Conservation (phyloP, 257 asterid genomes). For the Jaltomata sinuosa region DNA sequence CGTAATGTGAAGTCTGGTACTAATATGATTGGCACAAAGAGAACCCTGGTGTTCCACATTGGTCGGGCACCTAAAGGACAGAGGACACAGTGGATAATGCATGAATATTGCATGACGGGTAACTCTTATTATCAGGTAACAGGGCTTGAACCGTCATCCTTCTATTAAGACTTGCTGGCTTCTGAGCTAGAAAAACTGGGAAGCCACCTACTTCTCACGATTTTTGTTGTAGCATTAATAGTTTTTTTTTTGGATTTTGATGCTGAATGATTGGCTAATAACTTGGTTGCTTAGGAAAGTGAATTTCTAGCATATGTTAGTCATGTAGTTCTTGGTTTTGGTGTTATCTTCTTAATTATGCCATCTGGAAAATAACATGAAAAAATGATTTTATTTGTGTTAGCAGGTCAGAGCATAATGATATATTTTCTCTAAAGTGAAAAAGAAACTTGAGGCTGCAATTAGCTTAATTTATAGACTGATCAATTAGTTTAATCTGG, state of each 20-base stretch:
- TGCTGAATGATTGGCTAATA: background rate
- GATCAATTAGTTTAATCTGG: background rate
- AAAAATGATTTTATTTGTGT: background rate
- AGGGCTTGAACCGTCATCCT: background rate
- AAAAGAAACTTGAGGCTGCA: background rate
- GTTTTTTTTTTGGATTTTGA: background rate
- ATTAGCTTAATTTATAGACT: background rate
- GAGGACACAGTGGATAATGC: conserved; percentile 95
- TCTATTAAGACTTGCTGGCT: background rate
- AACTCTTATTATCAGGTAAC: conserved; percentile 39
- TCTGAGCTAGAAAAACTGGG: background rate
- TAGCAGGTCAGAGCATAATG: background rate
- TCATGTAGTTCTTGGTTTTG: background rate
- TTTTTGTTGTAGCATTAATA: background rate
- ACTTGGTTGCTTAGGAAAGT: background rate
- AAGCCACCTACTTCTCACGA: background rate
- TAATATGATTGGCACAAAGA: conserved; percentile 56
- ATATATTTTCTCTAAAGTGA: background rate
- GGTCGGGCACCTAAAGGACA: conserved; percentile 91
- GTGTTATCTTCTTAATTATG: background rate
- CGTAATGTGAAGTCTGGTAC: conserved; percentile 64
- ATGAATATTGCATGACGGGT: conserved; percentile 54
- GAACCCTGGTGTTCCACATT: conserved; percentile 78
- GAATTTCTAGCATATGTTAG: background rate
- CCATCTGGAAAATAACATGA: background rate